Base-by-base conservation (phyloP, 1,284 basidiomycete species). In the Ganoderma meredithae region DNA sequence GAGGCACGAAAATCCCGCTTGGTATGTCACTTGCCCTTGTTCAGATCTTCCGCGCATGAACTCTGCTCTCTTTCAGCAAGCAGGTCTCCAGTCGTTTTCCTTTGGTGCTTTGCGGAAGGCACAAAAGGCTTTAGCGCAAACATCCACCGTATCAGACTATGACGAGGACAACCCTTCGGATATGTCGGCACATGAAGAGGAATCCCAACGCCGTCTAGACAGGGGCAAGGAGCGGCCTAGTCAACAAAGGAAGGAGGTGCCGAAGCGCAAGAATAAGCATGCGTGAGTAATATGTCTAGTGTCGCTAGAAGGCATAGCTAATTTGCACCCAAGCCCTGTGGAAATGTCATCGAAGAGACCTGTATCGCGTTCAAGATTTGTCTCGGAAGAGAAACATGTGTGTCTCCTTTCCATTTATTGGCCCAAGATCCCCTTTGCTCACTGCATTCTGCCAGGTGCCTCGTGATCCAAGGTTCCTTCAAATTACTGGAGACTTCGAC, bases 401-500 rank as follows among this genome's bases (percentile, higher is more conserved):
- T 69, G 90, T 79, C 13, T 27, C 5, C 60, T 65, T 67, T 47
- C 10, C 22, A 56, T 39, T 43, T 22, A 25, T 27, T 39, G 10
- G 9, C 33, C 33, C 31, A 40, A 8, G n/a, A 15, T 27, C 7
- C n/a, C 15, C 9, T 41, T 60, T 2, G 10, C 61, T 60, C 52
- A 67, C 59, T 13, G 1, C 27, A 53, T 15, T 65, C 7, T 22
- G 60, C 41, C 75, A 95, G 94, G 86, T 90, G 77, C 81, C 90
- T 12, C 90, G 97, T 52, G 97, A 99, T 81, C 97, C 97, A 2
- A 90, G 97, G 58, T 99, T 99, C 81, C 85, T 94, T 36, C 86
- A 90, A 13, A 80, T 95, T 13, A 85, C 90, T 7, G 95, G 95
- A n/a, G 84, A 88, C 67, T 88, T 92, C 72, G 89, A 92, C 58